Conservation (phyloP, 148 eudicot species). For the Camellia sinensis region DNA sequence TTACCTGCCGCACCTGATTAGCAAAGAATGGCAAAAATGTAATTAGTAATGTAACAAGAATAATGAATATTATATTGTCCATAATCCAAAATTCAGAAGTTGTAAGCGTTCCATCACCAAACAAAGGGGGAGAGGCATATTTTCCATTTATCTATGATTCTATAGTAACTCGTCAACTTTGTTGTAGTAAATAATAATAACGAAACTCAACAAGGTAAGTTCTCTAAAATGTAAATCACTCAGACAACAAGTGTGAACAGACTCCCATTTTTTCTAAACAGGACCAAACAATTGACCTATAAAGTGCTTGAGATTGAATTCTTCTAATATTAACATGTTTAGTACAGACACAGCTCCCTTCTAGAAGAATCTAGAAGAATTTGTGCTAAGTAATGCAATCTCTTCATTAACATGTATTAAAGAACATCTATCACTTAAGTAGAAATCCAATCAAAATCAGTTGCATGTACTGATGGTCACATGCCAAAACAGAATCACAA, state of each 20-base stretch:
- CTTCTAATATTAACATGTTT: too few species aligned
- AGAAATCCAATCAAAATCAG: background rate
- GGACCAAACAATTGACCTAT: too few species aligned
- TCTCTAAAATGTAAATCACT: too few species aligned
- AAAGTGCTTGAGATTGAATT: too few species aligned
- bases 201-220: too few species aligned
- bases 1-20: slow-evolving; percentile 72
- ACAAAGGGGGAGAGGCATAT: background rate
- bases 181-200: too few species aligned
- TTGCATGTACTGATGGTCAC: background rate
- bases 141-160: background rate
- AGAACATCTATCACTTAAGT: background rate
- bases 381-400: too few species aligned
- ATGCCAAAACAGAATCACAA: background rate
- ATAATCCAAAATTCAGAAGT: background rate
- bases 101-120: background rate
- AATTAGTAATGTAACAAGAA: slow-evolving; percentile 1
- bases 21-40: slow-evolving; percentile 11
- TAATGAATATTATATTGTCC: background rate
- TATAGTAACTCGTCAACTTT: slow-evolving; percentile 3
- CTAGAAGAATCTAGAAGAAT: too few species aligned
- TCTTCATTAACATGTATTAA: background rate
- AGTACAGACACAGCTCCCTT: too few species aligned
- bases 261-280: too few species aligned
- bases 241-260: too few species aligned